Evolutionary conservation across 208 protist genomes (phyloP), one percentile per base, ranked within the genome.

Genomic region (Perkinsela sp.): DNA sequence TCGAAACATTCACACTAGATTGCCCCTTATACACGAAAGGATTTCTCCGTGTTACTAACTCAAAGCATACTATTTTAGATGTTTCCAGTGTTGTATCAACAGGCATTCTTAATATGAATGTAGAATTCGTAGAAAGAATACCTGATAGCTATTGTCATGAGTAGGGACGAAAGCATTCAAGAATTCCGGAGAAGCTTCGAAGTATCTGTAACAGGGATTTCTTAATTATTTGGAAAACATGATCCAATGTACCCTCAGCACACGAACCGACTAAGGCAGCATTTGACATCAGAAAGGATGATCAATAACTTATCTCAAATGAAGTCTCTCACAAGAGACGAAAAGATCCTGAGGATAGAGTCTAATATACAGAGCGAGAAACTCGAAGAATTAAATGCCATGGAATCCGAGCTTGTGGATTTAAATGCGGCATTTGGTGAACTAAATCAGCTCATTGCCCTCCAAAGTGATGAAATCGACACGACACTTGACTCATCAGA

Each of bases 1-100:
- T 96, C 82, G 97, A 99, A 76, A 97, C 95, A 1, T 83, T 98
- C n/a, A 89, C 93, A 16, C 74, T 98, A 0, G 91, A 98, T 75
- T 96, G 91, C 73, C 96, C 96, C 0, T 74, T 99, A 40, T 95
- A 90, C 75, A 72, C 70, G 1, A 73, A 82, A 15, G 74, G 68
- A 67, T 30, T n/a, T n/a, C 16, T 72, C 29, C 13, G 22, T 13
- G 28, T 72, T 22, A 69, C 70, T 29, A 28, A 69, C 67, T n/a
- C 70, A 2, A 28, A 22, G 6, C 40, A n/a, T 57, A 6, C 6
- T n/a, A 22, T 57, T 22, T 22, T 57, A 22, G 13, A 57, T n/a
- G 22, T 6, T 22, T 57, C 40, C 22, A 22, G 22, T 6, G 40
- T 57, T 6, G 40, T 57, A n/a, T n/a, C 40, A 6, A n/a, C 40